Evolutionary conservation across 1,284 basidiomycete species (phyloP).

Genomic region (Ceratobasidium sp.): DNA sequence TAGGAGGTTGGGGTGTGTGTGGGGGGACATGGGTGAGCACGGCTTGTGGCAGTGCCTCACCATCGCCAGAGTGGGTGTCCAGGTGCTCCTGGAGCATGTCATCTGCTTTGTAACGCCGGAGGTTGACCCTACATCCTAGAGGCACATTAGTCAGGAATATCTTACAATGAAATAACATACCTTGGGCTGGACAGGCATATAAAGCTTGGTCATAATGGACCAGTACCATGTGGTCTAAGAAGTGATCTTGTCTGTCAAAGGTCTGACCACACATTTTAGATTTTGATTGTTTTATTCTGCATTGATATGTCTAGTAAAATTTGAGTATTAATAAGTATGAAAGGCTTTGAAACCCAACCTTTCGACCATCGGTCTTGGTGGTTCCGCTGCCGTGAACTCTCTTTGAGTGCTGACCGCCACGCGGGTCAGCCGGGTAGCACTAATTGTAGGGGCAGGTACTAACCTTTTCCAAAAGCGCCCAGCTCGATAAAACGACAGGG

Average conservation of each 20-base stretch:
- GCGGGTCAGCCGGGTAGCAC: neutral
- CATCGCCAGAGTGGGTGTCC: neutral
- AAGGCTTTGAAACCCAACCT: neutral
- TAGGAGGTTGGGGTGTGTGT: neutral
- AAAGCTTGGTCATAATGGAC: neutral
- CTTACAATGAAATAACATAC: neutral
- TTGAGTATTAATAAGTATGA: neutral
- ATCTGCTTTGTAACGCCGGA: neutral
- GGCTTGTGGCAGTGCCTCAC: constrained; percentile 8
- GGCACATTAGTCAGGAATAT: neutral
- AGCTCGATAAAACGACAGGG: constrained; percentile 13
- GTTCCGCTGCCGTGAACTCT: neutral
- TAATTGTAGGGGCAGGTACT: neutral
- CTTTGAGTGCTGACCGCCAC: constrained; percentile 17
- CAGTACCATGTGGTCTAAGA: neutral
- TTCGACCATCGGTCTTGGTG: neutral
- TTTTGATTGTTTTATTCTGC: neutral
- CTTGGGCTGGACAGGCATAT: constrained; percentile 13
- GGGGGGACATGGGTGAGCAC: neutral
- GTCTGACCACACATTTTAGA: neutral
- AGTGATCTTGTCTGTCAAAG: neutral
- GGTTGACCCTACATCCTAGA: constrained; percentile 30
- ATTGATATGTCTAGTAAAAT: constrained; percentile 1
- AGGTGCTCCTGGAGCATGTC: constrained; percentile 14
- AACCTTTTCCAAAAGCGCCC: constrained; percentile 22